Percentiles rank a stretch among this genome's conserved stretches.
phyloP scores from a whole-genome alignment of 2,329 filamentous ascomycete species.

The Rhynchosporium agropyri region DNA sequence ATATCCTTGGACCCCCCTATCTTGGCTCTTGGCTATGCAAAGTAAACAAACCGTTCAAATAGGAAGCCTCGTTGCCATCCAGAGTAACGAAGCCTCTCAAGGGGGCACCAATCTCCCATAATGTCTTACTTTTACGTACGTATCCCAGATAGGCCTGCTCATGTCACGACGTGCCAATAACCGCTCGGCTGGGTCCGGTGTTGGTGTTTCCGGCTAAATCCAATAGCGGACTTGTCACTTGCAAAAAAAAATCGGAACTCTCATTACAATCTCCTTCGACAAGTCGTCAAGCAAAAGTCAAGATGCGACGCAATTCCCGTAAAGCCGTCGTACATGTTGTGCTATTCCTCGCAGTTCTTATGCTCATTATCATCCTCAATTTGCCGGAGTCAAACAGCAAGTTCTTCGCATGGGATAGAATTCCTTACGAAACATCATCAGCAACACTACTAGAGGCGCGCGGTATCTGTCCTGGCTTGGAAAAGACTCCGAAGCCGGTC shows the following conservation, averaged over 20 bases:
- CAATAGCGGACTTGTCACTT: not conserved
- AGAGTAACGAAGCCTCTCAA: not conserved
- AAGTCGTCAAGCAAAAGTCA: conserved; percentile 16
- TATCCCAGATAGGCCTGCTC: not conserved
- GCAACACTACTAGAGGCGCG: conserved; percentile 42
- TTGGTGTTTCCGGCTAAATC: conserved; percentile 6
- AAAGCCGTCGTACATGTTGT: conserved; percentile 43
- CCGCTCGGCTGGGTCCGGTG: not conserved
- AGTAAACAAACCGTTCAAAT: not conserved
- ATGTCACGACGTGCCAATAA: not conserved
- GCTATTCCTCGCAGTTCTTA: conserved; percentile 42
- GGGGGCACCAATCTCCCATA: not conserved
- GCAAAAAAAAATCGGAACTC: not conserved
- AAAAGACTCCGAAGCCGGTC: conserved; percentile 46
- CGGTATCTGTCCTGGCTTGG: conserved; percentile 49
- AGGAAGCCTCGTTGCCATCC: not conserved
- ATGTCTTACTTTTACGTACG: not conserved
- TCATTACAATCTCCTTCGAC: not conserved
- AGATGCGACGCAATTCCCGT: conserved; percentile 45
- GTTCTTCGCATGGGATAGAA: conserved; percentile 48
- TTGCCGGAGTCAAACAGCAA: conserved; percentile 41
- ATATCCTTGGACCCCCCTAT: not conserved
- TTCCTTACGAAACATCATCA: conserved; percentile 48
- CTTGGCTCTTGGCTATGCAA: conserved; percentile 13
- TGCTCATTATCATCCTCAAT: conserved; percentile 46